Percentiles rank a stretch among this genome's conserved stretches.
Conservation (phyloP, 1,139 yeast genomes). For the Sugiyamaella paludigena region DNA sequence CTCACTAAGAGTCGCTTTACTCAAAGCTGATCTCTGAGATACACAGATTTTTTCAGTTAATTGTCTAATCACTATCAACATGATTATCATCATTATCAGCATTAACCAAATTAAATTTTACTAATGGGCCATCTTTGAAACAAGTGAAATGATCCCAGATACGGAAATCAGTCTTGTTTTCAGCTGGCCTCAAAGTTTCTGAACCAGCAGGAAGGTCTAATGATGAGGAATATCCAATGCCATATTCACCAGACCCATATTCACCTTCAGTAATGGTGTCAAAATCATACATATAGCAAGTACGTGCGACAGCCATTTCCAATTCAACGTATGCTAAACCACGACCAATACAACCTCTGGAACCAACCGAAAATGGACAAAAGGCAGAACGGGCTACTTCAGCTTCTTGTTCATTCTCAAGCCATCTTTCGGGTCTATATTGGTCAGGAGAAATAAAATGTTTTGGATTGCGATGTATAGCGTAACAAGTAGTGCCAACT, state of each 20-base stretch:
- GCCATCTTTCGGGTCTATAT: constrained; percentile 22
- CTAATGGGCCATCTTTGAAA: constrained; percentile 22
- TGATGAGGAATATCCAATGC: constrained; percentile 19
- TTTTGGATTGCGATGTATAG: constrained; percentile 20
- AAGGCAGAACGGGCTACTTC: constrained; percentile 20
- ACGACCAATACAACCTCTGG: constrained; percentile 23
- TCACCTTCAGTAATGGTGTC: constrained; percentile 19
- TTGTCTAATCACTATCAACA: no score
- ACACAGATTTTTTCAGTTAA: neutral
- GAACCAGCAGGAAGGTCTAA: constrained; percentile 17
- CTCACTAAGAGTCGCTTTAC: no score
- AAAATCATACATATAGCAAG: constrained; percentile 20
- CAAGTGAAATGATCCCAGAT: constrained; percentile 24
- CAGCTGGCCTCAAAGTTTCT: constrained; percentile 18
- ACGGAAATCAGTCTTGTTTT: constrained; percentile 17
- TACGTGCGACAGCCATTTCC: constrained; percentile 21
- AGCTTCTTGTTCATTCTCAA: constrained; percentile 10
- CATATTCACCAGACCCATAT: constrained; percentile 20
- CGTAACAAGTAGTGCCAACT: constrained; percentile 20
- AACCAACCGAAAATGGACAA: constrained; percentile 22
- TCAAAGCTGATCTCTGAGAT: no score
- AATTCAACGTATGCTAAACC: constrained; percentile 22
- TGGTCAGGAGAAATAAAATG: constrained; percentile 16
- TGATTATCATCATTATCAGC: neutral
- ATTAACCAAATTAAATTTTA: constrained; percentile 9